Evolutionary conservation across 768 basidiomycete species (phyloP), one percentile per base, ranked within the genome.

Genomic region (Gymnopilus junonius): DNA sequence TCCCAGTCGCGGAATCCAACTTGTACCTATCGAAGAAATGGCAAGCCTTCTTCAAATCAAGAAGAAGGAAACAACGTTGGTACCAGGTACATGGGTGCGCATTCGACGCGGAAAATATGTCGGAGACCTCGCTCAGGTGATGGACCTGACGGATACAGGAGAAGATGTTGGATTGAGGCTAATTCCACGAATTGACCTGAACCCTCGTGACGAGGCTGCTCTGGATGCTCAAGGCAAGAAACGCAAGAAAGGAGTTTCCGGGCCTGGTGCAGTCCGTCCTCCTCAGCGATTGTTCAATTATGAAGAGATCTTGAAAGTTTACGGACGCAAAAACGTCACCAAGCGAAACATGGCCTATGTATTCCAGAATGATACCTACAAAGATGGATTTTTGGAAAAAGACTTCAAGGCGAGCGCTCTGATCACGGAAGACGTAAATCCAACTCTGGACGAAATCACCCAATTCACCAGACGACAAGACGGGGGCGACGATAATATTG

Each of bases 21-120:
- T 97, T 34, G 95, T 98, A 0, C 95, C 95, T 7, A 95, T 98
- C 62, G 93, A 96, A 70, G 97, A 99, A 80, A 99, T 99, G 96
- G 94, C 97, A 17, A 94, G 93, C 63, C 80, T 99, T 37, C 83
- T 99, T 67, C 93, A 94, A 73, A 97, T 97, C 71, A 98, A 96
- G 82, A 96, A 96, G 79, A 92, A 95, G 72, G 94, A 95, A 65
- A 78, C 90, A 48, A 91, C 91, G 0, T 85, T 98, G 42, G 86
- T 86, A 17, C 88, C 89, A 0, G 95, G 94, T 20, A 92, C 88
- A 68, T 99, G 97, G 97, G 95, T 99, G 8, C 93, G 97, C 54
- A 89, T 99, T 72, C 90, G 89, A 70, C 88, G 95, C 39, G 97
- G 97, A 46, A 96, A 92, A 71, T 97, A 99, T 72, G 85, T 91